Evolutionary conservation across 352 stramenopile species (phyloP), one percentile per base, ranked within the genome.

Genomic region (Elongisporangium senticosum): DNA sequence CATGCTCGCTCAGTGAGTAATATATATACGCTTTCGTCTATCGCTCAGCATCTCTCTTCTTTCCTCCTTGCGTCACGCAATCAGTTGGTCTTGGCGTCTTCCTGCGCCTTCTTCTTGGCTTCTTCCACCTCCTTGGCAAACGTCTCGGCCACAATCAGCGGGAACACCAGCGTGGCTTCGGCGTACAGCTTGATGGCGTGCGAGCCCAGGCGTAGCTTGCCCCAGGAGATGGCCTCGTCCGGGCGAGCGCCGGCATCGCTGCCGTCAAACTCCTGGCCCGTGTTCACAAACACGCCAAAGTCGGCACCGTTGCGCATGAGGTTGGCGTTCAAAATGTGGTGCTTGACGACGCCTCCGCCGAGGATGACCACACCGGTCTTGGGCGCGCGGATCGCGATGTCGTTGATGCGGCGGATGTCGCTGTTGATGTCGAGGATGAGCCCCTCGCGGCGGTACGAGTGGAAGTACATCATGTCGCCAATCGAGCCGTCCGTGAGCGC

Each of bases 381-480:
- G 40, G 98, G 87, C 23, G 96, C 95, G 54, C 89, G 87, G 54
- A 99, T 96, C 2, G 97, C 96, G 39, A 97, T 83, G 73, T 99
- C 96, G 69, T 99, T 99, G 63, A 99, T 97, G 24, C 70, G 72
- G 33, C 96, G 94, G 65, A 99, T 99, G 70, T 99, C 97, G 53
- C 93, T 87, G 17, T 87, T 90, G 61, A 99, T 98, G 67, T 99
- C 98, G 10, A 99, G 65, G 8, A 99, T 69, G 52, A 99, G 96
- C 3, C 97, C 98, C 48, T 93, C 86, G 20, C 97, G 90, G 68
- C 98, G 98, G 85, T 99, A 99, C 58, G 94, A 98, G 74, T 99
- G 97, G 69, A 99, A 99, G 83, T 99, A 99, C n/a, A 99, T 91
- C 98, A 99, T 99, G 71, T 99, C 98, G 39, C 98, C 98, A 58